phyloP scores from a whole-genome alignment of 2,329 filamentous ascomycete genomes.

The Ophiostoma angusticollis region DNA sequence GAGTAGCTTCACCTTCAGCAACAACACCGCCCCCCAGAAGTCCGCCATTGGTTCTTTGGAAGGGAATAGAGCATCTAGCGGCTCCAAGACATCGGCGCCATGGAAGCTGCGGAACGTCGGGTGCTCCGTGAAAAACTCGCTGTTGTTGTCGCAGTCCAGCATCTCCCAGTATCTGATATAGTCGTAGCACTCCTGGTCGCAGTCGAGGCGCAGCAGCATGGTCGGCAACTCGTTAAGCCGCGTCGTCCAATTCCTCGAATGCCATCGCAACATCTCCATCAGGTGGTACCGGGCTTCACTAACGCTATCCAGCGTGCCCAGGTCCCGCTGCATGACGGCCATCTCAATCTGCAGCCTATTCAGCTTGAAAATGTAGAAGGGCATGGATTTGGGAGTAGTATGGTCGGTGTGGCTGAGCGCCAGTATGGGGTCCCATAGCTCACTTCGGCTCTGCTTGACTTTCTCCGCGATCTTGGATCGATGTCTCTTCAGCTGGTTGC shows the following conservation, averaged over 20 bases:
- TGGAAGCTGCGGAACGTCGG: slow-evolving; percentile 24
- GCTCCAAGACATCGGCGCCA: slow-evolving; percentile 29
- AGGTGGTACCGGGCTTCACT: slow-evolving; percentile 2
- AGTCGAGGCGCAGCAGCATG: slow-evolving; percentile 20
- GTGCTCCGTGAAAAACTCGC: slow-evolving; percentile 24
- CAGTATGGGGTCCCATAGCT: slow-evolving; percentile 19
- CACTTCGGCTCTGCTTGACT: slow-evolving; percentile 5
- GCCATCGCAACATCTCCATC: slow-evolving; percentile 9
- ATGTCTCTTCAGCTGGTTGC: slow-evolving; percentile 14
- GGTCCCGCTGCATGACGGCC: slow-evolving; percentile 17
- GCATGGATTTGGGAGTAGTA: slow-evolving; percentile 19
- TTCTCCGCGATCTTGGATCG: slow-evolving; percentile 12
- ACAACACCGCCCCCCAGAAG: slow-evolving; percentile 11
- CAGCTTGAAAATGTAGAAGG: slow-evolving; percentile 26
- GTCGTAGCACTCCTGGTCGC: slow-evolving; percentile 28
- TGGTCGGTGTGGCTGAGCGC: too few species aligned
- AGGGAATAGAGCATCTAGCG: not conserved
- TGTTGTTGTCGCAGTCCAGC: slow-evolving; percentile 15
- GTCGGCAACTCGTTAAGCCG: slow-evolving; percentile 9
- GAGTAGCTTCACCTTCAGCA: slow-evolving; percentile 19
- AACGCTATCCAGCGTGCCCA: slow-evolving; percentile 16
- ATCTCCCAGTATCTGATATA: slow-evolving; percentile 34
- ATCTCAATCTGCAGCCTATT: slow-evolving; percentile 19
- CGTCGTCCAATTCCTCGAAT: slow-evolving; percentile 8
- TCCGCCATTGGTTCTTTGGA: not conserved